These are phyloP conservation scores for Rutstroemia sp. DNA, from an alignment of 2,329 filamentous ascomycete genomes.

Conservation along the genomic window DNA sequence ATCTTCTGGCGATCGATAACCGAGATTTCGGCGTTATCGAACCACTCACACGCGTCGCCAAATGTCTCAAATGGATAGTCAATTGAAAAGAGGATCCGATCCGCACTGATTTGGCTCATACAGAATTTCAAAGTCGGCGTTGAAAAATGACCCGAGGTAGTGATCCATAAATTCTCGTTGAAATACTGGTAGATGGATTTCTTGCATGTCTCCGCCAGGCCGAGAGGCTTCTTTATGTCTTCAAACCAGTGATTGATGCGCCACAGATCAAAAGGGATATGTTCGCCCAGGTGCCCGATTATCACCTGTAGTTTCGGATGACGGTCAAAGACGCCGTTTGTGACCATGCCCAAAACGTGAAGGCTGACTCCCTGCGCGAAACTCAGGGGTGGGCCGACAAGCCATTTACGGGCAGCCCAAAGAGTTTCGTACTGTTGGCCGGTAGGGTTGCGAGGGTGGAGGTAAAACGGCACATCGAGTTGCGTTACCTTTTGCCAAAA, in stretches of 20 bases:
- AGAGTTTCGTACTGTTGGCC: conserved; percentile 50
- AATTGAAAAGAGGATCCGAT: conserved; percentile 44
- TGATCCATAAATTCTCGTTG: conserved; percentile 47
- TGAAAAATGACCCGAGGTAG: conserved; percentile 49
- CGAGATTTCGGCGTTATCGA: conserved; percentile 34
- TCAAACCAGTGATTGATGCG: conserved; percentile 49
- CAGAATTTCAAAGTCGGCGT: conserved; percentile 44
- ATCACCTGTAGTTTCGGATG: conserved; percentile 39
- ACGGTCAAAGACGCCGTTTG: conserved; percentile 44
- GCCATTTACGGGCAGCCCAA: conserved; percentile 50
- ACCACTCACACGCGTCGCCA: conserved; percentile 34
- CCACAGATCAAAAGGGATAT: conserved; percentile 42
- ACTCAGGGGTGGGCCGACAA: conserved; percentile 50
- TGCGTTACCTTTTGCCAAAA: conserved; percentile 54
- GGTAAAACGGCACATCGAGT: conserved; percentile 56
- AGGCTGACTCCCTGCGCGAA: conserved; percentile 53
- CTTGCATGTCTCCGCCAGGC: conserved; percentile 28
- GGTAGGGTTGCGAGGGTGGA: conserved; percentile 51
- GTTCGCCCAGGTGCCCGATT: conserved; percentile 42
- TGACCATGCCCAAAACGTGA: conserved; percentile 45
- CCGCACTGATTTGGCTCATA: conserved; percentile 40
- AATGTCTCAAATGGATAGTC: conserved; percentile 47
- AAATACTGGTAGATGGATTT: conserved; percentile 46
- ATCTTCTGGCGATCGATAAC: conserved; percentile 34
- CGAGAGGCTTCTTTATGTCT: conserved; percentile 39